Conservation (phyloP, 2,329 filamentous ascomycete species). For the Diaporthe citri region DNA sequence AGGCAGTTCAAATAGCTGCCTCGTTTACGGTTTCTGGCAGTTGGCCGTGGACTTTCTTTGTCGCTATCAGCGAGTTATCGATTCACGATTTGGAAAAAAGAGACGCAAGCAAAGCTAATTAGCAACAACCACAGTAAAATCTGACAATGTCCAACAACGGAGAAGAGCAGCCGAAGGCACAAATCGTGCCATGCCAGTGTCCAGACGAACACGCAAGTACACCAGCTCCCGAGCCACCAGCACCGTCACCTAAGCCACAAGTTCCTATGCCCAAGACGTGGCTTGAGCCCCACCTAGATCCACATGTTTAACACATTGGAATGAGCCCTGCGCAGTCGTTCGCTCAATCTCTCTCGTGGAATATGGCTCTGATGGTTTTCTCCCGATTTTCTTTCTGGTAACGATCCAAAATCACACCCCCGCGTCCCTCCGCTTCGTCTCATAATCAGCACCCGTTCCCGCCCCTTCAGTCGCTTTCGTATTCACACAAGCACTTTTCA, state of each 20-base stretch:
- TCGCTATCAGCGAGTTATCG: background rate
- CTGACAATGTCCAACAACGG: conserved; percentile 11
- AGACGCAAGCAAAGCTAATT: background rate
- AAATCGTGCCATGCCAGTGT: conserved; percentile 27
- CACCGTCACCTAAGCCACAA: background rate
- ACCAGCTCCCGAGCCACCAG: background rate
- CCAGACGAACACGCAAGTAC: conserved; percentile 19
- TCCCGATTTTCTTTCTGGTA: background rate
- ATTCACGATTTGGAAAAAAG: background rate
- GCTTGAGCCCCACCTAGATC: background rate
- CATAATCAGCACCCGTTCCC: no score
- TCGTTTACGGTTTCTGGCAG: background rate
- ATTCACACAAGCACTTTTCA: background rate
- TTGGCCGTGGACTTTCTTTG: no score
- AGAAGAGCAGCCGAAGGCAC: background rate
- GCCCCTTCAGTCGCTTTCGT: background rate
- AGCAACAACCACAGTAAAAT: background rate
- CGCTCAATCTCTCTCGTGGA: background rate
- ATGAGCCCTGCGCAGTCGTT: background rate
- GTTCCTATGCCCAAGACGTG: background rate
- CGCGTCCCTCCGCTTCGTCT: background rate
- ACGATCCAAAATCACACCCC: background rate
- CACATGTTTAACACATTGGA: background rate
- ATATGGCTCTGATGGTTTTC: background rate
- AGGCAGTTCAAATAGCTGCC: background rate